Evolutionary conservation across 306 rosid genomes (phyloP).

Genomic region (Lathyrus tuberosus): DNA sequence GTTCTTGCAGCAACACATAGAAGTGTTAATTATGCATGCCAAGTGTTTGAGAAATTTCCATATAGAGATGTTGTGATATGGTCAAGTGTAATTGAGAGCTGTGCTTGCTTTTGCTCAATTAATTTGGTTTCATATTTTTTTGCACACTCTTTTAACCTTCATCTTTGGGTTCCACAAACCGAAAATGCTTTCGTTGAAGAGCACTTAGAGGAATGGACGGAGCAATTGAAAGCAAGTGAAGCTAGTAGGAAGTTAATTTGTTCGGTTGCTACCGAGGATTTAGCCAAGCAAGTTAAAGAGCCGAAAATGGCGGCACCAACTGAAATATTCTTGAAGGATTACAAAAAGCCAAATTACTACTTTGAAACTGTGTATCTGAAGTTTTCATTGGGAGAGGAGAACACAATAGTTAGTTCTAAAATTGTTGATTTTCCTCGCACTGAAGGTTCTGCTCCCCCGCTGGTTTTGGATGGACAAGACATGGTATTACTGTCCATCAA

Average conservation of each 20-base stretch:
- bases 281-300: slow-evolving; percentile 66
- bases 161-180: too few species aligned
- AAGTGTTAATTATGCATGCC: too few species aligned
- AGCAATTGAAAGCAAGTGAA: too few species aligned
- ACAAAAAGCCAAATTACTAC: slow-evolving; percentile 88
- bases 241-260: slow-evolving; percentile 64
- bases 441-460: slow-evolving; percentile 78
- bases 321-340: slow-evolving; percentile 90
- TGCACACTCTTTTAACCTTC: too few species aligned
- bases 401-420: slow-evolving; percentile 74
- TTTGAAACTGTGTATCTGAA: slow-evolving; percentile 85
- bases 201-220: too few species aligned
- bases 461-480: slow-evolving; percentile 81
- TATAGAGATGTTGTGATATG: too few species aligned
- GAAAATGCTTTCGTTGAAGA: too few species aligned
- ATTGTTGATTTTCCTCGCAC: slow-evolving; percentile 70
- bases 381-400: slow-evolving; percentile 87
- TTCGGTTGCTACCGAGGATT: slow-evolving; percentile 74
- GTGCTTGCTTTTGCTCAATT: too few species aligned
- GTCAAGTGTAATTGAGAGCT: too few species aligned
- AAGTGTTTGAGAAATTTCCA: too few species aligned
- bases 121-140: too few species aligned
- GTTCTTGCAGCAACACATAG: too few species aligned
- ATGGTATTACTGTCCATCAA: slow-evolving; percentile 66
- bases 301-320: slow-evolving; percentile 75